Evolutionary conservation across 1,139 yeast species (phyloP).

Genomic region (Geotrichum klebahnii): DNA sequence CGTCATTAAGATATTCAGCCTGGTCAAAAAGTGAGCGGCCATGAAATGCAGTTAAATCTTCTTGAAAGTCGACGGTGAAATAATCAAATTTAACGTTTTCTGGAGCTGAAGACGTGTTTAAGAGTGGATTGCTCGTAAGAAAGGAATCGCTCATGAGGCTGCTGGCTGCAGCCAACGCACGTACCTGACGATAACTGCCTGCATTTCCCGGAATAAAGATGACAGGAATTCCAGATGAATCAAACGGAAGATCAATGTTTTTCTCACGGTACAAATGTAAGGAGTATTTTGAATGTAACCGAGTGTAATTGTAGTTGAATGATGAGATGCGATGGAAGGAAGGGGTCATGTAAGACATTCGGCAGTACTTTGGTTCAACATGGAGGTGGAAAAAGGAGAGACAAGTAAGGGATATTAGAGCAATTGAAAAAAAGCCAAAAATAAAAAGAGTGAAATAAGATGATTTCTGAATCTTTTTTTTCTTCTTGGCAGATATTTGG

Average conservation of each 20-base stretch:
- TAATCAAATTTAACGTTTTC: slow-evolving; percentile 52
- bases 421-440: background rate
- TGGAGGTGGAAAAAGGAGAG: slow-evolving; percentile 15
- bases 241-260: slow-evolving; percentile 40
- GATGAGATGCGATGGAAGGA: slow-evolving; percentile 66
- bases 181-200: slow-evolving; percentile 73
- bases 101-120: background rate
- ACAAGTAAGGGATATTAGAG: slow-evolving; percentile 6
- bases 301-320: slow-evolving; percentile 63
- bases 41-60: slow-evolving; percentile 93
- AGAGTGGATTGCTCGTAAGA: background rate
- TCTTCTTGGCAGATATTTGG: no score
- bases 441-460: slow-evolving; percentile 4
- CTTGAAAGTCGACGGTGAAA: slow-evolving; percentile 89
- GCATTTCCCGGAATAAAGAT: slow-evolving; percentile 87
- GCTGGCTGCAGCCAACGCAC: slow-evolving; percentile 74
- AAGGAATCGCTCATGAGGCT: slow-evolving; percentile 42
- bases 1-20: slow-evolving; percentile 90
- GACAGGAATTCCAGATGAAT: slow-evolving; percentile 66
- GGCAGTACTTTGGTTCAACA: slow-evolving; percentile 25
- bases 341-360: slow-evolving; percentile 44
- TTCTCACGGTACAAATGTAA: slow-evolving; percentile 57
- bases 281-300: slow-evolving; percentile 69
- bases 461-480: no score
- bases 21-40: slow-evolving; percentile 91